These are phyloP conservation scores for Paxillus rubicundulus DNA, from an alignment of 768 basidiomycete genomes.

Conservation along the genomic window DNA sequence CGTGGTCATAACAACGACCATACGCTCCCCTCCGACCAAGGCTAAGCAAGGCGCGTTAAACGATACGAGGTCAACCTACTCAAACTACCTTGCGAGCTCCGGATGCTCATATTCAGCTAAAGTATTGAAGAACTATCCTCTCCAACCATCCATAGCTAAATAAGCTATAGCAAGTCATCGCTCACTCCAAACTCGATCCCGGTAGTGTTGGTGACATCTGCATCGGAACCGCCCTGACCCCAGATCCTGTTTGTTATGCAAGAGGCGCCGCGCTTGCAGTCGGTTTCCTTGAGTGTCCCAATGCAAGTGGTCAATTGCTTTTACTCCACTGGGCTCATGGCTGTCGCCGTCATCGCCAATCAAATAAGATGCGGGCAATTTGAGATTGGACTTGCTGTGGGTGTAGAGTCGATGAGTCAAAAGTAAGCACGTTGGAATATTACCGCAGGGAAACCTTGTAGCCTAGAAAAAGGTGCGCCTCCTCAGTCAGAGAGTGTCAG, in stretches of 20 bases:
- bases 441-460: conserved; percentile 22
- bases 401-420: conserved; percentile 84
- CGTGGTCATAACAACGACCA: conserved; percentile 80
- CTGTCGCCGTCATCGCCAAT: conserved; percentile 72
- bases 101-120: conserved; percentile 10
- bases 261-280: conserved; percentile 75
- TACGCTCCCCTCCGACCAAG: conserved; percentile 73
- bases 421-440: conserved; percentile 43
- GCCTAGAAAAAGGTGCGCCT: conserved; percentile 64
- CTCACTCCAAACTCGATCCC: conserved; percentile 59
- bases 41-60: conserved; percentile 74
- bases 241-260: conserved; percentile 65
- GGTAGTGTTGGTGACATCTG: conserved; percentile 71
- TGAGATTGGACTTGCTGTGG: conserved; percentile 74
- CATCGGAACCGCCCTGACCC: conserved; percentile 73
- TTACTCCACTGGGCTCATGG: conserved; percentile 87
- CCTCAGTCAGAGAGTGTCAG: conserved; percentile 61
- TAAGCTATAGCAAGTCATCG: conserved; percentile 51
- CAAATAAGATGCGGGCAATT: conserved; percentile 77
- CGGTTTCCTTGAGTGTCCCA: conserved; percentile 74
- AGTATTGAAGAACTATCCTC: conserved; percentile 67
- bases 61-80: conserved; percentile 54
- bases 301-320: conserved; percentile 75
- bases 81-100: background rate
- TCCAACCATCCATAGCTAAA: background rate